Evolutionary conservation across 2,329 filamentous ascomycete species (phyloP), one percentile per base, ranked within the genome.

Genomic region (Stagonosporopsis chrysanthemi): DNA sequence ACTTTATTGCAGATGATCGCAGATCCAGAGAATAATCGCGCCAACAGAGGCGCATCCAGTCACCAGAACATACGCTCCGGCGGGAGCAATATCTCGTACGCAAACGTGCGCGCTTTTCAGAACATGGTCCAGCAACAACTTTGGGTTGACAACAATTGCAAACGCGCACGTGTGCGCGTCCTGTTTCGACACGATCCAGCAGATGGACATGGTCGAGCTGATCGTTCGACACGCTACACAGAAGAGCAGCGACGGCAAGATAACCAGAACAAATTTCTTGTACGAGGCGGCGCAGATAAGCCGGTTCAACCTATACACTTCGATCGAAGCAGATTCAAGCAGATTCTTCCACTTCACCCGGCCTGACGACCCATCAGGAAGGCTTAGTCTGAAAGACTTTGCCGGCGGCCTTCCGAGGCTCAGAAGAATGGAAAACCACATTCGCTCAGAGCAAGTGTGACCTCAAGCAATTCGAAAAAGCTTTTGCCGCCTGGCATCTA

Each of bases 271-370:
- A 40, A 95, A 98, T 72, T 99, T 99, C 79, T 81, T 98, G 62
- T 94, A 97, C 77, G 93, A 97, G 81, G 94, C 95, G 11, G 89
- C 94, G 40, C 89, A 89, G 63, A 88, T 95, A 71, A 96, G 94
- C 23, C 89, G 95, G 62, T 99, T 97, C 82, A 96, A 93, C 12
- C 86, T 96, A 33, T 97, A 98, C 79, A 98, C 95, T 0, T 95
- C 95, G 12, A 97, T 98, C 92, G 95, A 99, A 79, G 93, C 94
- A 38, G 95, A 99, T n/a, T n/a, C n/a, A n/a, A n/a, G n/a, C 73
- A 97, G 99, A 62, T 86, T 99, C 38, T 99, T 99, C 83, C 95
- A 98, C 80, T 99, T 99, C 77, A 95, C 95, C 59, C 91, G 93
- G 61, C 84, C 98, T 51, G 92, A 97, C 73, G 89, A 95, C 69